Evolutionary conservation across 768 basidiomycete genomes (phyloP).

Genomic region (Mrakia gelida): DNA sequence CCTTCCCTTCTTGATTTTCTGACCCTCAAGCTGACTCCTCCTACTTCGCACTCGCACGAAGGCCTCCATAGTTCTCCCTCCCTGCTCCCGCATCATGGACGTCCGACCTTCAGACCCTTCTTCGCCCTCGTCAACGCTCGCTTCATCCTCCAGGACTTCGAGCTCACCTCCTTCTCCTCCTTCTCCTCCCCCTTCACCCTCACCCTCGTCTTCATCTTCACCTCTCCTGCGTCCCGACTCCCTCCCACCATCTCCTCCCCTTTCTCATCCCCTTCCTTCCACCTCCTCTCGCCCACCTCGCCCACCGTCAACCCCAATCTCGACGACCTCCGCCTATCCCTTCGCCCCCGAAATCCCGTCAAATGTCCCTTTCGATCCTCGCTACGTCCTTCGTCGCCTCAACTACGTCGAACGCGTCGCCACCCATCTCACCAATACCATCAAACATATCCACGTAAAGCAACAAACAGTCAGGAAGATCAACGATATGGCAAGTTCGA

Average conservation of each 20-base stretch:
- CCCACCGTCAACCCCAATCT: not conserved
- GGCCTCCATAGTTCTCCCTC: no score
- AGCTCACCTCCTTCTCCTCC: not conserved
- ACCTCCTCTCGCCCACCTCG: not conserved
- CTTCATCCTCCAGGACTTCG: not conserved
- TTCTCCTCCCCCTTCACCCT: not conserved
- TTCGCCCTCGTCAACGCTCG: not conserved
- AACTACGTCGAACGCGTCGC: not conserved
- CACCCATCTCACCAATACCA: not conserved
- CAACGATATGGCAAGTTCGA: not conserved
- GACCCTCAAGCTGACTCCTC: not conserved
- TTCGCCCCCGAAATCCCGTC: not conserved
- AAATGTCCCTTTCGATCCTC: not conserved
- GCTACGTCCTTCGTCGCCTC: not conserved
- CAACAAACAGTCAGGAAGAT: not conserved
- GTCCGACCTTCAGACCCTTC: not conserved
- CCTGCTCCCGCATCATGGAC: not conserved
- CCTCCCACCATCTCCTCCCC: not conserved
- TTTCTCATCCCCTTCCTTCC: not conserved
- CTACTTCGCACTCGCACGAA: no score
- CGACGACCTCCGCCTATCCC: not conserved
- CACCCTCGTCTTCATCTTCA: not conserved
- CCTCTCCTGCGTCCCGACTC: not conserved
- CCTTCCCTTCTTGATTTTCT: not conserved
- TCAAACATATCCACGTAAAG: not conserved